Base-by-base conservation (phyloP, 441 rosid genomes). In the Aleurites moluccanus region DNA sequence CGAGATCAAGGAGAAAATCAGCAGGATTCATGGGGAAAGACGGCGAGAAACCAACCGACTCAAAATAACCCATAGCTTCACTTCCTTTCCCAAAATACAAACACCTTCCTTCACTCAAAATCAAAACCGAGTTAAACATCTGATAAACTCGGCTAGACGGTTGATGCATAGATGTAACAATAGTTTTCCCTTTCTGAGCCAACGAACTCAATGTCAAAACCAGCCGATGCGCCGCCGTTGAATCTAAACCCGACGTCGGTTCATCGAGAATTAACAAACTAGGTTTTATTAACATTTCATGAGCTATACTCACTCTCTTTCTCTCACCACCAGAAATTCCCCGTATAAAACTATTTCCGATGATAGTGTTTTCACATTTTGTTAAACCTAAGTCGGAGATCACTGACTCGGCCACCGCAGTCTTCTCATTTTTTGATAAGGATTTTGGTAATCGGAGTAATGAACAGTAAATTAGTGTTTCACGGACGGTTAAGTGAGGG, bases 11-110 rank as follows among this genome's bases (percentile, higher is more conserved):
- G 69, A 94, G 90, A 76, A 92, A 92, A 82, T 94, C 99, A 2
- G 99, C 99, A 60, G 99, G 99, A 81, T 94, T 94, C 94, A 91
- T 88, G 27, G 96, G 91, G 71, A 92, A 92, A 79, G 96, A 89
- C 75, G 97, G 97, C 14, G 94, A 85, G 87, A 78, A 91, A 8
- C 99, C 99, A 63, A 88, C 83, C 55, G 99, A 87, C 33, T 85
- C 87, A 66, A 94, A 90, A 35, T 92, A 91, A 35, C 78, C 52
- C 92, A 92, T 79, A 4, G 94, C 99, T 25, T 91, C 97, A 38
- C 88, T 83, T 44, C 89, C 91, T 74, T 88, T 87, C 0, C 99
- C 99, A 57, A 89, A 87, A 77, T 87, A 94, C 86, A 94, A 70
- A 80, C 91, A 80, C 80, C 80, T 79, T 9, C 98, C 99, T 78